phyloP scores from a whole-genome alignment of 2,329 filamentous ascomycete species.

The Emmonsiellopsis sp. region DNA sequence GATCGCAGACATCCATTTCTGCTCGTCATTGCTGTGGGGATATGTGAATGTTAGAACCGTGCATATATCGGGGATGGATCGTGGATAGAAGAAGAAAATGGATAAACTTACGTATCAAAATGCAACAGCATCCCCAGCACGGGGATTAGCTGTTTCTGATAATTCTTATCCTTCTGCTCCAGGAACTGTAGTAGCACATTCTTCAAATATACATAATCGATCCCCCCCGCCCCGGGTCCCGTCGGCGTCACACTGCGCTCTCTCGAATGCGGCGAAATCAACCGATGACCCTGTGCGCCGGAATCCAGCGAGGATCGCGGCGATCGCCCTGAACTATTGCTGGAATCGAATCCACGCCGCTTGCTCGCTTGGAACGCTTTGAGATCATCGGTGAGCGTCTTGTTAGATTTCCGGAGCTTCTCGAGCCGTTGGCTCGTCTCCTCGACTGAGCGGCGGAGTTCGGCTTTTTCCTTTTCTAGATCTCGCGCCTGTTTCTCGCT shows the following conservation, averaged over 20 bases:
- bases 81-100: not conserved
- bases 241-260: slow-evolving; percentile 25
- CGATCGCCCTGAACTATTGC: slow-evolving; percentile 40
- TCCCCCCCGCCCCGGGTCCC: slow-evolving; percentile 18
- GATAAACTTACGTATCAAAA: slow-evolving; percentile 49
- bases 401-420: slow-evolving; percentile 63
- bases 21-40: slow-evolving; percentile 57
- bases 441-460: slow-evolving; percentile 66
- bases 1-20: slow-evolving; percentile 77
- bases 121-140: slow-evolving; percentile 58
- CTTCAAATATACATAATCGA: slow-evolving; percentile 58
- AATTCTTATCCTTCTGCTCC: slow-evolving; percentile 58
- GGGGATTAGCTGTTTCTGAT: slow-evolving; percentile 58
- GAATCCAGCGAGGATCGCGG: slow-evolving; percentile 18
- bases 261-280: slow-evolving; percentile 41
- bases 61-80: not conserved
- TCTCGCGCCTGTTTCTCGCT: slow-evolving; percentile 77
- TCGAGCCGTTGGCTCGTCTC: slow-evolving; percentile 70
- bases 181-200: slow-evolving; percentile 59
- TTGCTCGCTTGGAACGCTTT: slow-evolving; percentile 25
- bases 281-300: slow-evolving; percentile 7
- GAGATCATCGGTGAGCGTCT: slow-evolving; percentile 51
- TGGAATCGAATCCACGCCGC: slow-evolving; percentile 31
- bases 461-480: slow-evolving; percentile 71
- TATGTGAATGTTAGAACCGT: slow-evolving; percentile 15